Percentiles rank a stretch among this genome's conserved stretches.
phyloP scores from a whole-genome alignment of 2,329 filamentous ascomycete genomes.

The Penicillium oxalicum region DNA sequence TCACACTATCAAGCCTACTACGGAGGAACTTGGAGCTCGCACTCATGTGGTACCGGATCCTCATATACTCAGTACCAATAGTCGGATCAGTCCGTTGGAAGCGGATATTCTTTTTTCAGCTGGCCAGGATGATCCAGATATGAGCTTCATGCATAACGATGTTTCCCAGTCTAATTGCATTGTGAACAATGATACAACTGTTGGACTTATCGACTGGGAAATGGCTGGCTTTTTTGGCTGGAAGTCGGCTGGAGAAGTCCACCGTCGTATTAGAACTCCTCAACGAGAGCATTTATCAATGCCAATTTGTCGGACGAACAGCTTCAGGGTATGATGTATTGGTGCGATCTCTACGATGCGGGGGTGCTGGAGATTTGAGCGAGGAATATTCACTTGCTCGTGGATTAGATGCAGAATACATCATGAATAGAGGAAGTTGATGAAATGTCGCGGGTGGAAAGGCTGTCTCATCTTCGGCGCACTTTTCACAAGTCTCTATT shows the following conservation, averaged over 20 bases:
- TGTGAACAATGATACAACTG: constrained; percentile 35
- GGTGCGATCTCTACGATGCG: constrained; percentile 32
- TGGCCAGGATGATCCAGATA: constrained; percentile 19
- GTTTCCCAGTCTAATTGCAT: constrained; percentile 36
- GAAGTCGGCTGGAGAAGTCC: constrained; percentile 22
- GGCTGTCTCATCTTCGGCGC: too few relatives aligned
- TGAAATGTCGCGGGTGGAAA: too few relatives aligned
- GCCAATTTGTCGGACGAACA: constrained; percentile 12
- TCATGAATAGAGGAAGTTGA: too few relatives aligned
- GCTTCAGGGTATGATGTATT: constrained; percentile 15
- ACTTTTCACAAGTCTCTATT: too few relatives aligned
- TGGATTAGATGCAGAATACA: too few relatives aligned
- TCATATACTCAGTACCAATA: neutral
- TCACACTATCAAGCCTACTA: neutral
- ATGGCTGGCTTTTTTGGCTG: constrained; percentile 37
- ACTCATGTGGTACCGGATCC: neutral
- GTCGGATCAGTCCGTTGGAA: neutral
- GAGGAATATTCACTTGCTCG: neutral
- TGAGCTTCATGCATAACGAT: constrained; percentile 39
- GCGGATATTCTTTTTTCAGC: constrained; percentile 30
- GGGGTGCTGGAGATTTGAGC: constrained; percentile 15
- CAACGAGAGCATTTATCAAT: constrained; percentile 19
- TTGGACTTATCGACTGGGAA: constrained; percentile 38
- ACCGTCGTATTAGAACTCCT: constrained; percentile 17
- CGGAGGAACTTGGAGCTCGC: neutral